A percentile compares a stretch with the other conserved stretches of the same genome.
phyloP scores from a whole-genome alignment of 208 protist species.

The Endotrypanum monterogeii region DNA sequence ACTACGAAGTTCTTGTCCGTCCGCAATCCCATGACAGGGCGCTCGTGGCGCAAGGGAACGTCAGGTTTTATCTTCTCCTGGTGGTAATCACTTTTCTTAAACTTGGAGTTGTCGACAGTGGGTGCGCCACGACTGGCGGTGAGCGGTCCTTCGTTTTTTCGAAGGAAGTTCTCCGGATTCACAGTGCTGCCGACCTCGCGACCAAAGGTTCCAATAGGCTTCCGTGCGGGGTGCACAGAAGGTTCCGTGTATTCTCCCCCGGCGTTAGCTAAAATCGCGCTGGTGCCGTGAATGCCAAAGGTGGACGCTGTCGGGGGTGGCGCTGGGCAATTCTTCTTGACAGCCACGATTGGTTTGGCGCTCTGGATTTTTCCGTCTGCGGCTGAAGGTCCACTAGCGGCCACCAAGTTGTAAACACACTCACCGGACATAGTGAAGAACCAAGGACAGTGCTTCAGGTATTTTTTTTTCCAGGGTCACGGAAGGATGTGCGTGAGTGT shows the following conservation, averaged over 20 bases:
- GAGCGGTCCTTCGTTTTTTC: constrained; percentile 74
- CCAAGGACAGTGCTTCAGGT: neutral
- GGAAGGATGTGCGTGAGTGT: constrained; percentile 12
- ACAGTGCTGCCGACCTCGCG: constrained; percentile 64
- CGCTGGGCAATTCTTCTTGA: constrained; percentile 41
- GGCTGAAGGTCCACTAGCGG: constrained; percentile 27
- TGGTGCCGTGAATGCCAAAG: constrained; percentile 89
- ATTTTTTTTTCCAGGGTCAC: neutral
- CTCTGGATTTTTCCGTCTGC: constrained; percentile 4
- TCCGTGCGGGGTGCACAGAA: constrained; percentile 81
- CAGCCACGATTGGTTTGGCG: constrained; percentile 12
- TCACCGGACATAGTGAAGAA: constrained; percentile 77
- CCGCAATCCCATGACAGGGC: constrained; percentile 92
- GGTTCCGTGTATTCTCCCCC: constrained; percentile 77
- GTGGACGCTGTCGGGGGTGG: constrained; percentile 85
- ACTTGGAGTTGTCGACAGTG: constrained; percentile 68
- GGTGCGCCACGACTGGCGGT: constrained; percentile 79
- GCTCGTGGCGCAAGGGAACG: constrained; percentile 79
- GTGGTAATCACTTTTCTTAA: constrained; percentile 74
- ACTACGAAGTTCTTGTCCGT: constrained; percentile 95
- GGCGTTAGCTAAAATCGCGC: constrained; percentile 78
- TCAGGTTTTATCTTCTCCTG: constrained; percentile 60
- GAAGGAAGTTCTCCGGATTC: constrained; percentile 67
- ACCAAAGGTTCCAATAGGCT: constrained; percentile 81
- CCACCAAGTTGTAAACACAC: constrained; percentile 85